Conservation (phyloP, 192 early-diverging fungal species). For the Umbelopsis ramanniana region DNA sequence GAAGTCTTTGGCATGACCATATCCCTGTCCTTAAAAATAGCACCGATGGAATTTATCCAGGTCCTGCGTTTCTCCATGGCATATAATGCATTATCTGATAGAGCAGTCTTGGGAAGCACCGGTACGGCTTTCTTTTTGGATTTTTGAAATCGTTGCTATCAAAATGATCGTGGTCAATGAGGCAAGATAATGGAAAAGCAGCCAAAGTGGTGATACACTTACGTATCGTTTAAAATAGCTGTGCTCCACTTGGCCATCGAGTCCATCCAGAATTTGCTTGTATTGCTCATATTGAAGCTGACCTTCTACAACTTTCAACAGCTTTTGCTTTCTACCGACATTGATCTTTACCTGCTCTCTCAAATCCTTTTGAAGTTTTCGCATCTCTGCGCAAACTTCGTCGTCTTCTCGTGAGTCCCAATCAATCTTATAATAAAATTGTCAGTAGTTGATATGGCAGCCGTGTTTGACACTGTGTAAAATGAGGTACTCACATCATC, state of each 20-base stretch:
- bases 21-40: slow-evolving; percentile 39
- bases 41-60: slow-evolving; percentile 70
- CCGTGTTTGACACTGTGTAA: not conserved
- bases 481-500: slow-evolving; percentile 61
- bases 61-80: slow-evolving; percentile 70
- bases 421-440: slow-evolving; percentile 46
- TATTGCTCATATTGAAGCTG: slow-evolving; percentile 91
- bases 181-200: not conserved
- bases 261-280: slow-evolving; percentile 83
- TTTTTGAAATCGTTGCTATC: slow-evolving; percentile 62
- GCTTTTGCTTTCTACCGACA: slow-evolving; percentile 62
- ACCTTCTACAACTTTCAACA: slow-evolving; percentile 71
- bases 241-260: slow-evolving; percentile 90
- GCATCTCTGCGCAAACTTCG: slow-evolving; percentile 75
- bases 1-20: slow-evolving; percentile 34
- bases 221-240: slow-evolving; percentile 89
- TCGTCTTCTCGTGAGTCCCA: slow-evolving; percentile 81
- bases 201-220: slow-evolving; percentile 31
- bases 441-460: not conserved
- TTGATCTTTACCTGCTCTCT: slow-evolving; percentile 76
- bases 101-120: slow-evolving; percentile 49
- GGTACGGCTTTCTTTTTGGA: slow-evolving; percentile 71
- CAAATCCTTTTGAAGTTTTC: slow-evolving; percentile 72
- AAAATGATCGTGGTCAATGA: not conserved
- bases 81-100: slow-evolving; percentile 73